Percentiles rank a stretch among this genome's conserved stretches.
phyloP scores from a whole-genome alignment of 163 green algal species.

The Scenedesmus sp. region DNA sequence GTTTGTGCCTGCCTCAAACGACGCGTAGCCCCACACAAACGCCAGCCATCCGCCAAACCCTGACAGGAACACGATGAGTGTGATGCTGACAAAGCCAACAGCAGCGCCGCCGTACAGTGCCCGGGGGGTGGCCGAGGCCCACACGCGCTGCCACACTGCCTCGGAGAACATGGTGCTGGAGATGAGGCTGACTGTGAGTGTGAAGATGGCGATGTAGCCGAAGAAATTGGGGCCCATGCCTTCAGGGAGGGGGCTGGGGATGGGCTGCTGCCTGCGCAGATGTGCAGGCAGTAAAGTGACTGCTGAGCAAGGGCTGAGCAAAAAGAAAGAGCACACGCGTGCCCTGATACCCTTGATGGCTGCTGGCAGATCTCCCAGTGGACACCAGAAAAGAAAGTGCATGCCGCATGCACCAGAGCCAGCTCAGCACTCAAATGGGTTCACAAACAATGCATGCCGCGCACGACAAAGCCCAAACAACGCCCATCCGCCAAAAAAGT shows the following conservation, averaged over 20 bases:
- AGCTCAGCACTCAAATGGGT: too few species aligned
- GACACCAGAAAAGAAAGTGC: too few species aligned
- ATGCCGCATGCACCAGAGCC: too few species aligned
- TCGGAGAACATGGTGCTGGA: slow-evolving; percentile 79
- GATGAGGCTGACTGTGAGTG: slow-evolving; percentile 76
- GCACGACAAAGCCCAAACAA: too few species aligned
- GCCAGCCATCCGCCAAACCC: slow-evolving; percentile 80
- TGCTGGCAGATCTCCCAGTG: too few species aligned
- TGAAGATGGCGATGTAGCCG: slow-evolving; percentile 75
- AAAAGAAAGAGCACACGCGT: too few species aligned
- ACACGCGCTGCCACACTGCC: slow-evolving; percentile 83
- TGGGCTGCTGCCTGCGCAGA: background rate
- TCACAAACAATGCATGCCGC: too few species aligned
- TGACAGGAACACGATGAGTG: slow-evolving; percentile 73
- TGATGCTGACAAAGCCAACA: slow-evolving; percentile 64
- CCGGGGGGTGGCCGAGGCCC: slow-evolving; percentile 55
- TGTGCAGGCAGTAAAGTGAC: background rate
- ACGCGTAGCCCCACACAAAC: slow-evolving; percentile 49
- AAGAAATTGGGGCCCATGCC: slow-evolving; percentile 40
- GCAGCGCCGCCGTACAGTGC: slow-evolving; percentile 64
- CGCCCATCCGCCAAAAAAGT: too few species aligned
- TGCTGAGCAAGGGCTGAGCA: background rate
- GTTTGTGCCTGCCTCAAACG: slow-evolving; percentile 56
- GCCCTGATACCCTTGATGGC: too few species aligned
- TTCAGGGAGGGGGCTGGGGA: slow-evolving; percentile 44